Base-by-base conservation (phyloP, 805 yeast genomes). In the Ogataea philodendri region DNA sequence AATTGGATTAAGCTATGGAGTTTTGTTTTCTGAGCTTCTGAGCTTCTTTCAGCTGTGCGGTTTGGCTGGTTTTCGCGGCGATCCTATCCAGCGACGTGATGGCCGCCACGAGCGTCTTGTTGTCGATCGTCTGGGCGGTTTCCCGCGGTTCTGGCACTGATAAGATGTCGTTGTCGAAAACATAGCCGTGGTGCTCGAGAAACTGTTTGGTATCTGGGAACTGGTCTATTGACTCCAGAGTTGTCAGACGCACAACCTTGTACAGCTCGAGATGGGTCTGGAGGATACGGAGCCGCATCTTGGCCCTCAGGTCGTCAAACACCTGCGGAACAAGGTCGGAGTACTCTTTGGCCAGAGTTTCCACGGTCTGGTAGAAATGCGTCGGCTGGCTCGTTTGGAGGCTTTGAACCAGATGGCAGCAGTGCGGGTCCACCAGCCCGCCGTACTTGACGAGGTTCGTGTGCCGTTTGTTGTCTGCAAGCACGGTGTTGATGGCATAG, bases 1-100 rank as follows among this genome's bases (percentile, higher is more conserved):
- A 59, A 44, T 40, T 59, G 23, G 59, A 53, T 22, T 56, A 31
- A 37, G 9, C 21, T 9, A 26, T 5, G 6, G 15, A 8, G 19
- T 24, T 20, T 16, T 33, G 35, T 21, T 20, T 21, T 15, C 26
- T 11, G 7, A 26, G 22, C 24, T 19, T 18, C 13, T 24, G 37
- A 10, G 30, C 31, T 14, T 30, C 32, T 24, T 26, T 36, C 10
- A 36, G 25, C 26, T 30, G 35, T 13, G 26, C 23, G 10, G 7
- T 20, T 15, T 26, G 39, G 10, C 20, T 18, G 6, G 30, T 9
- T 6, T 13, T 15, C 4, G 35, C 30, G 7, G 20, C 5, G 8
- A 22, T 20, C 10, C 21, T 24, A 30, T 36, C 39, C 16, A 36
- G 27, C 25, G 31, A 25, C 9, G 22, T 32, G n/a, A 36, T 36